Conservation (phyloP, 2,329 filamentous ascomycete species). For the Ascochyta koolunga region DNA sequence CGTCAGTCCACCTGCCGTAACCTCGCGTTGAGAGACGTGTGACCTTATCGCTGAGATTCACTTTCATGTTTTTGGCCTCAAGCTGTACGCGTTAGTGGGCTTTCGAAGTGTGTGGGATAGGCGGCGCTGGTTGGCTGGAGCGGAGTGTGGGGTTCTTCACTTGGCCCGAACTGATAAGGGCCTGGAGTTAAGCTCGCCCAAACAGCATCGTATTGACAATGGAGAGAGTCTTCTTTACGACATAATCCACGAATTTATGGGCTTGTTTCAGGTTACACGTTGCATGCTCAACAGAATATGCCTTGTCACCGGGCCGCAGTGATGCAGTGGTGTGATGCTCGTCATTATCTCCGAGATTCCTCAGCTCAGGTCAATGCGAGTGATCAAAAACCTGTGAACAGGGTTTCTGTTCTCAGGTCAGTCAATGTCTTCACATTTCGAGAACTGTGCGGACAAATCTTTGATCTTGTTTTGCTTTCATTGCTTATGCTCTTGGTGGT, state of each 20-base stretch:
- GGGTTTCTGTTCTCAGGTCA: not conserved
- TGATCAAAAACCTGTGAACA: not conserved
- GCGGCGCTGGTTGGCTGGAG: not conserved
- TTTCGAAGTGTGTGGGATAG: too few species aligned
- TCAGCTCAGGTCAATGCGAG: not conserved
- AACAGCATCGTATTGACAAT: not conserved
- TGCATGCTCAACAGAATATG: conserved; percentile 7
- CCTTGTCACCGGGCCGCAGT: conserved; percentile 4
- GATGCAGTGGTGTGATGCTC: conserved; percentile 22
- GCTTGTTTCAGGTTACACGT: not conserved
- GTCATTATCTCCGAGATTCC: conserved; percentile 13
- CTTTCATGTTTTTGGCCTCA: not conserved
- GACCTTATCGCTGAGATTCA: conserved; percentile 17
- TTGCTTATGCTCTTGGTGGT: not conserved
- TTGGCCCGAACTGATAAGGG: not conserved
- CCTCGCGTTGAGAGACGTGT: not conserved
- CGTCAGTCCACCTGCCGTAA: conserved; percentile 27
- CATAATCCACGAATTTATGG: not conserved
- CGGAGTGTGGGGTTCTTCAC: not conserved
- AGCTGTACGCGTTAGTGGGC: not conserved
- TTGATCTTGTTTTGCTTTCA: not conserved
- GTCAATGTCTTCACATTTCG: not conserved
- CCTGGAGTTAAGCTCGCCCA: not conserved
- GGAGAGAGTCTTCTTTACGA: not conserved
- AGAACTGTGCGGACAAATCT: too few species aligned